phyloP scores from a whole-genome alignment of 192 early-diverging fungal species.

The Coemansia nantahalensis region DNA sequence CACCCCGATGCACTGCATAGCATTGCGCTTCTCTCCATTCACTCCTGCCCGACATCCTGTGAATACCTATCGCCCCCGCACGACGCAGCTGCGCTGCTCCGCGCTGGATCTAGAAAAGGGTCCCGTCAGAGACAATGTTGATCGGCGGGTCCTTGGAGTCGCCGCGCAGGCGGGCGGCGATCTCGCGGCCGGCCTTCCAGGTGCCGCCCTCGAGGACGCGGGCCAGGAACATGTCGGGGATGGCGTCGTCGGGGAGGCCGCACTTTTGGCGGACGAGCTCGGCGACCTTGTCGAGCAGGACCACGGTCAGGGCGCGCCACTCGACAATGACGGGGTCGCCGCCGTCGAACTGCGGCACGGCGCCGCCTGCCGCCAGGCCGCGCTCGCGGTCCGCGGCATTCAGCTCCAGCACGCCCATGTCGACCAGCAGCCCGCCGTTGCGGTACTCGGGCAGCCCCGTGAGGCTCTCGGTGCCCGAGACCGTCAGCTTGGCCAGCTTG shows the following conservation, averaged over 20 bases:
- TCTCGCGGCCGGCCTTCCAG: constrained; percentile 92
- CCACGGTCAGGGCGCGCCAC: constrained; percentile 91
- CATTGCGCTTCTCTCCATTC: too few species aligned
- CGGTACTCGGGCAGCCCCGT: constrained; percentile 88
- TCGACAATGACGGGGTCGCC: constrained; percentile 84
- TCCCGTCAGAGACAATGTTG: constrained; percentile 82
- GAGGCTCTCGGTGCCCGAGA: constrained; percentile 62
- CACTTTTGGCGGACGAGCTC: constrained; percentile 60
- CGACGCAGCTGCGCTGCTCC: too few species aligned
- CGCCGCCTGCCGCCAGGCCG: constrained; percentile 42
- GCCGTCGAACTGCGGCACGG: constrained; percentile 70
- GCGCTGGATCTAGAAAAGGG: constrained; percentile 75
- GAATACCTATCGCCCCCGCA: too few species aligned
- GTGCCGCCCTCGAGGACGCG: constrained; percentile 91
- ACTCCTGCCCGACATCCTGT: too few species aligned
- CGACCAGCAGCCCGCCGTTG: constrained; percentile 86
- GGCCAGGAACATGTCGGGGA: constrained; percentile 65
- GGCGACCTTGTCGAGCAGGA: constrained; percentile 72
- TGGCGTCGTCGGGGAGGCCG: constrained; percentile 48
- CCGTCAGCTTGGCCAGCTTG: constrained; percentile 48
- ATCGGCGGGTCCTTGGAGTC: constrained; percentile 90
- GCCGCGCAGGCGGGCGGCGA: constrained; percentile 72
- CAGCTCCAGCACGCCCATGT: constrained; percentile 73
- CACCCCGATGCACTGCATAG: too few species aligned
- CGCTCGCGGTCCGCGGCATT: constrained; percentile 56